Conservation (phyloP, 202 grass and related monocot genomes). For the Musa balbisiana region DNA sequence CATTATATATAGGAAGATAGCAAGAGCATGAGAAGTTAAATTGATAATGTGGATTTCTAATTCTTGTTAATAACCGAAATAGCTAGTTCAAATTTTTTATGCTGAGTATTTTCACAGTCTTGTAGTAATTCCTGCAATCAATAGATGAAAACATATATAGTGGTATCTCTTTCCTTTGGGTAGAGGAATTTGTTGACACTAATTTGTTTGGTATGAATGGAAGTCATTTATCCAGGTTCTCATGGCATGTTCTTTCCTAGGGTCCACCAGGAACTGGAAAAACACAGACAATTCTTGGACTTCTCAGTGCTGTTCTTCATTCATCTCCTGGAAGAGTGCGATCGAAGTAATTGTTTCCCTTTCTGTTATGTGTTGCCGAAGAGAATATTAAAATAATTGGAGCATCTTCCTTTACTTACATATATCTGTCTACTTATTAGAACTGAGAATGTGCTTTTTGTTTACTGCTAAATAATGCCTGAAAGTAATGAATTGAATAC, state of each 20-base stretch:
- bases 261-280: constrained; percentile 96
- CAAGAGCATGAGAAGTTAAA: not conserved
- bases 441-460: not conserved
- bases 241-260: constrained; percentile 33
- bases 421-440: not conserved
- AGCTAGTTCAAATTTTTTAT: not conserved
- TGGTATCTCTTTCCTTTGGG: not conserved
- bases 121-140: not conserved
- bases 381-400: not conserved
- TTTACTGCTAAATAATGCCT: not conserved
- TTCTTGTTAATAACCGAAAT: not conserved
- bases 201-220: not conserved
- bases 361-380: constrained; percentile 23
- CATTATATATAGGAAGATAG: not conserved
- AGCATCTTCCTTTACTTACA: not conserved
- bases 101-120: not conserved
- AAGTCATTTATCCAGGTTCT: constrained; percentile 2
- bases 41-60: not conserved
- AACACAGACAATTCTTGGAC: constrained; percentile 97
- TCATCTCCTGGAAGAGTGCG: constrained; percentile 86
- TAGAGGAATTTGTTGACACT: not conserved
- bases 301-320: constrained; percentile 97
- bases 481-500: constrained; percentile 1
- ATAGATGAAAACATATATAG: not conserved
- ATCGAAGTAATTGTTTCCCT: constrained; percentile 45